These are phyloP conservation scores for Flaveria brownii DNA, from an alignment of 129 eudicot genomes.

Conservation along the genomic window DNA sequence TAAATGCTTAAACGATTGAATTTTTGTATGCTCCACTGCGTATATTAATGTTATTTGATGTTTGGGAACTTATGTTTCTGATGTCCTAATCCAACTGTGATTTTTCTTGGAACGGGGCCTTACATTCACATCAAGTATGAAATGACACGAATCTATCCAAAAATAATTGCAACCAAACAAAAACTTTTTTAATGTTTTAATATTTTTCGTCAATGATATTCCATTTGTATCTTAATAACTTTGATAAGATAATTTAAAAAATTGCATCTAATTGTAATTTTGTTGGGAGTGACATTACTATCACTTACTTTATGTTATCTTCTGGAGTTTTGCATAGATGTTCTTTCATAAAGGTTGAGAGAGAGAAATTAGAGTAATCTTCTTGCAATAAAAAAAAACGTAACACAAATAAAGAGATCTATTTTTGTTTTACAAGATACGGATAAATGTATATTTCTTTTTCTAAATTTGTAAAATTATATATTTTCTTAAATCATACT, in stretches of 20 bases:
- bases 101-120: no score
- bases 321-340: not conserved
- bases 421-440: not conserved
- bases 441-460: no score
- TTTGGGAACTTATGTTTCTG: no score
- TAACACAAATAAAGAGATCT: not conserved
- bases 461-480: no score
- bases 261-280: not conserved
- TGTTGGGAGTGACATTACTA: not conserved
- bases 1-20: no score
- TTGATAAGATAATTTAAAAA: not conserved
- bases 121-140: not conserved
- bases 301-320: slow-evolving; percentile 1
- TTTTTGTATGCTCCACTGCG: no score
- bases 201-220: not conserved
- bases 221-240: not conserved
- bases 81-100: no score
- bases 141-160: not conserved
- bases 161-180: not conserved
- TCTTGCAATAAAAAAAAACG: no score
- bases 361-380: no score
- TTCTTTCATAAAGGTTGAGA: not conserved
- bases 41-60: no score
- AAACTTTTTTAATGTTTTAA: not conserved
- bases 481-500: no score